Conservation (phyloP, 768 basidiomycete species). For the Agaricus blazei region DNA sequence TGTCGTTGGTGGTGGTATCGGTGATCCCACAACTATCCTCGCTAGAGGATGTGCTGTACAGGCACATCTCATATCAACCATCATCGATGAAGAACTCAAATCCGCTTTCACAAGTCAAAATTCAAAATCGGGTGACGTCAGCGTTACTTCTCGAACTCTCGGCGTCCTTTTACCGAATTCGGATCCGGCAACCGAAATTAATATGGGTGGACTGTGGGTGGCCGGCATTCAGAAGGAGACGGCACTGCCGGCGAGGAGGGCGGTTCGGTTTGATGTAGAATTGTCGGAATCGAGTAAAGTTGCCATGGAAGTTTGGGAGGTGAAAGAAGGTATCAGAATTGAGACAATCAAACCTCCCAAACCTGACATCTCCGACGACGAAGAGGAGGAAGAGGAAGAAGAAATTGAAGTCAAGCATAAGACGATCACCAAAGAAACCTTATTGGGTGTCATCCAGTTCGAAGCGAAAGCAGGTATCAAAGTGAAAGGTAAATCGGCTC, state of each 20-base stretch:
- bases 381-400: slow-evolving; percentile 49
- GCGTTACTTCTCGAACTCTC: slow-evolving; percentile 58
- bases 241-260: slow-evolving; percentile 60
- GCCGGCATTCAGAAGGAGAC: slow-evolving; percentile 69
- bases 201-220: slow-evolving; percentile 61
- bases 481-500: slow-evolving; percentile 31
- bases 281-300: slow-evolving; percentile 40
- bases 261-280: slow-evolving; percentile 52
- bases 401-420: slow-evolving; percentile 63
- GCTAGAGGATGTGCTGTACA: slow-evolving; percentile 76
- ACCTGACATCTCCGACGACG: slow-evolving; percentile 39
- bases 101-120: slow-evolving; percentile 42
- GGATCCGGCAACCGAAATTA: slow-evolving; percentile 26
- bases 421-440: slow-evolving; percentile 47
- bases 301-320: slow-evolving; percentile 76
- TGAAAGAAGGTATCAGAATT: slow-evolving; percentile 58
- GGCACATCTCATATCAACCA: slow-evolving; percentile 52
- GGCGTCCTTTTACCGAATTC: slow-evolving; percentile 60
- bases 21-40: slow-evolving; percentile 75
- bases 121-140: slow-evolving; percentile 31
- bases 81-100: slow-evolving; percentile 48
- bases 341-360: slow-evolving; percentile 51
- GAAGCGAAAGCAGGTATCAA: slow-evolving; percentile 37
- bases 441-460: slow-evolving; percentile 39
- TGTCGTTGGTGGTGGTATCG: slow-evolving; percentile 65